Conservation (phyloP, 2,329 filamentous ascomycete species). For the Diaporthe citri region DNA sequence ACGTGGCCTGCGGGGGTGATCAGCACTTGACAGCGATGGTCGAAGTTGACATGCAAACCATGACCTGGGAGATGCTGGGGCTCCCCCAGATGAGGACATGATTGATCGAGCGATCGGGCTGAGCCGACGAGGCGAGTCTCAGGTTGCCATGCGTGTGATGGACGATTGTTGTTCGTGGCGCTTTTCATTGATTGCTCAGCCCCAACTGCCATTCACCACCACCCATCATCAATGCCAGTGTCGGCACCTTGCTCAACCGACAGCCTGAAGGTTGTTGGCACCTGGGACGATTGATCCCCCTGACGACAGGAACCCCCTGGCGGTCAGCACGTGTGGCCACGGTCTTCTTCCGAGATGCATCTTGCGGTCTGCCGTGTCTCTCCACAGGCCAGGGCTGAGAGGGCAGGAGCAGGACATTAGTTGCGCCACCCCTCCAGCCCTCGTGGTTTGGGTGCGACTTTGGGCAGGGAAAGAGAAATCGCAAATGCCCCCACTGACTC, state of each 20-base stretch:
- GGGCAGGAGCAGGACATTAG: neutral
- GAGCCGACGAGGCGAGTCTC: slow-evolving; percentile 24
- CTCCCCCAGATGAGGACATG: slow-evolving; percentile 11
- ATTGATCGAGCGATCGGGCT: slow-evolving; percentile 29
- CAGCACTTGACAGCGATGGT: neutral
- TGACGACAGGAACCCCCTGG: neutral
- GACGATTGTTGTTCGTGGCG: neutral
- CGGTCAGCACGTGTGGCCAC: slow-evolving; percentile 13
- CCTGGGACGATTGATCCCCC: neutral
- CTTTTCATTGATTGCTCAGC: neutral
- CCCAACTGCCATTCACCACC: neutral
- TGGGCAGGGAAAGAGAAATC: neutral
- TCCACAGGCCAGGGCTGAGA: slow-evolving; percentile 14
- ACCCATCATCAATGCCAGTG: neutral
- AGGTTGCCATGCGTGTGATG: neutral
- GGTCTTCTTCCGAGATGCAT: neutral
- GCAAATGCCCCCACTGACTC: neutral
- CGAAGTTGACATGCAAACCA: neutral
- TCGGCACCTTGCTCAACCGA: neutral
- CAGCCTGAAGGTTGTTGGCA: no score
- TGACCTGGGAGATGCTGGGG: slow-evolving; percentile 15
- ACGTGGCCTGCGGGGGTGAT: slow-evolving; percentile 22
- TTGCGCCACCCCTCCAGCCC: slow-evolving; percentile 26
- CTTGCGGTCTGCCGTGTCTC: slow-evolving; percentile 17
- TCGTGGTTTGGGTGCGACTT: slow-evolving; percentile 24